A percentile compares a stretch with the other conserved stretches of the same genome.
phyloP scores from a whole-genome alignment of 768 basidiomycete genomes.

The Kwoniella bestiolae region DNA sequence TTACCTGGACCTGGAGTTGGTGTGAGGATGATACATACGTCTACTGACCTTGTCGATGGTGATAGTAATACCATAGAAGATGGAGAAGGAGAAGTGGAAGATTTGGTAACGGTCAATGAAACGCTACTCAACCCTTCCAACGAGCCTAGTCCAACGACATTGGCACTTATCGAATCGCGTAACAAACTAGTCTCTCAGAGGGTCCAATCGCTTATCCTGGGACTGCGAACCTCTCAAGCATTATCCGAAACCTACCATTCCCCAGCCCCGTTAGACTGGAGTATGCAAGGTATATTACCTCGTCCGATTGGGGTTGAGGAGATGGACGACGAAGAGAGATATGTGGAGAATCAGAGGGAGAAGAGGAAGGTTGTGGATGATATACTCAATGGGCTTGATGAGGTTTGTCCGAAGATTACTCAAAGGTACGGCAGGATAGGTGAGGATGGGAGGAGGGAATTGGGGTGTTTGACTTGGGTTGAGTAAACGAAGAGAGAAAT shows the following conservation, averaged over 20 bases:
- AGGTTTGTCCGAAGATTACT: not conserved
- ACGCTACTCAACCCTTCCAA: not conserved
- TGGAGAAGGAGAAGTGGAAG: not conserved
- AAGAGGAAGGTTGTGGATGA: constrained; percentile 7
- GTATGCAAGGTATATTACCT: constrained; percentile 9
- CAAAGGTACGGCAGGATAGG: constrained; percentile 8
- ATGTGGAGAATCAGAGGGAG: constrained; percentile 6
- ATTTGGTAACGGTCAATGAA: not conserved
- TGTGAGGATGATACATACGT: constrained; percentile 15
- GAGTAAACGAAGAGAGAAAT: constrained; percentile 58
- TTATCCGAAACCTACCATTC: constrained; percentile 1
- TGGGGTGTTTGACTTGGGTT: constrained; percentile 83
- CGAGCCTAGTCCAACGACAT: not conserved
- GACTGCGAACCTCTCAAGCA: constrained; percentile 10
- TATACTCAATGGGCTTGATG: constrained; percentile 10
- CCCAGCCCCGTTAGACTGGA: constrained; percentile 2
- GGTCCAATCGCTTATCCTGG: not conserved
- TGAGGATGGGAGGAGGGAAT: constrained; percentile 17
- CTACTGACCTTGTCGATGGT: not conserved
- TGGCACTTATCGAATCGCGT: not conserved
- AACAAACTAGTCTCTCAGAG: constrained; percentile 11
- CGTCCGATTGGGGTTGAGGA: not conserved
- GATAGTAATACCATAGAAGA: no score
- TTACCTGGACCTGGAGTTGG: constrained; percentile 10
- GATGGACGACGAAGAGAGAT: not conserved